Base-by-base conservation (phyloP, 495 filamentous ascomycete species). In the Haplographium delicatum region DNA sequence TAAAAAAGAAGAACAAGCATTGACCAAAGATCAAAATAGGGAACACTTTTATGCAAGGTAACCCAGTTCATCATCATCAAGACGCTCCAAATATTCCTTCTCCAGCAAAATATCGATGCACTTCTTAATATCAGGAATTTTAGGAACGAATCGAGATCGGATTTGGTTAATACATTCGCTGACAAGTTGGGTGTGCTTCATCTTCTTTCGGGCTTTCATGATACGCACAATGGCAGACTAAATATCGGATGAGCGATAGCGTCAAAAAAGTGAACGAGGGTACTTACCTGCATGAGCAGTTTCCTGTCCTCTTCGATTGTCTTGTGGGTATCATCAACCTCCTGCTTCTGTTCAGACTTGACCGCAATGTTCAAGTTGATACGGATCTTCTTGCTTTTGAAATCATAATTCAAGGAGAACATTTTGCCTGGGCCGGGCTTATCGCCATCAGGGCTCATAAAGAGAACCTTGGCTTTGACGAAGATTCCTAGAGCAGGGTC, bases 231-330 rank as follows among this genome's bases (percentile, higher is more conserved):
- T 97, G 16, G 91, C 89, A 50, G 94, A 97, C 94, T 98, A 59
- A 6, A 45, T 25, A 15, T 11, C 10, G 26, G 10, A 47, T 70
- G 58, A 69, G 56, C 51, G 60, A 19, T 48, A 30, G 45, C 45
- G 61, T 60, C 35, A 49, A 5, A 13, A 34, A 27, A 10, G n/a
- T 5, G 18, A 4, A 27, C 13, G 25, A 23, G 47, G 30, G 35
- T 58, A 79, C 85, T 69, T 74, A 96, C 93, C 83, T 98, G 93
- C 70, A 97, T 86, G 24, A 99, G 74, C 47, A 97, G 73, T 71
- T 96, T 97, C 15, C 93, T 79, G 64, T 99, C 93, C 69, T 97
- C 93, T 70, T 99, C 94, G 54, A 99, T 96, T 11, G 90, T 99
- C 77, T 99, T 99, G 69, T 97, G 95, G 8, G 93, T 99, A 65